Evolutionary conservation across 2,329 filamentous ascomycete genomes (phyloP), one percentile per base, ranked within the genome.

Genomic region (Pseudocercospora macadamiae): DNA sequence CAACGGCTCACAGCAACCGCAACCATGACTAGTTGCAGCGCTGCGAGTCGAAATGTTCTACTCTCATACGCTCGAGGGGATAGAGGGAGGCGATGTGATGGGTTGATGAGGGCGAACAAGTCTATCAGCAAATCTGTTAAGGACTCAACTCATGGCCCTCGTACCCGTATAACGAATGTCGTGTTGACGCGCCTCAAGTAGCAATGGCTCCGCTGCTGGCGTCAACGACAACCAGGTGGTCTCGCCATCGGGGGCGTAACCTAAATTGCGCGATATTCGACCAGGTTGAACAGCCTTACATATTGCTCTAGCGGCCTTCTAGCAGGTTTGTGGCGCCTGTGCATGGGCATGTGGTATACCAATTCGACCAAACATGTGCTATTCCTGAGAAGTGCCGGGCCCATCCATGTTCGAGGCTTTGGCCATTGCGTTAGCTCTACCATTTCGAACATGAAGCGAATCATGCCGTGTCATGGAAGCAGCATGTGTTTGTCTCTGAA

Each of bases 351-450:
- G 39, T 45, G 45, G 23, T 19, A 19, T 49, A 32, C 45, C 45
- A 49, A 21, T 19, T 45, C 39, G 39, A 21, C 39, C 39, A 45
- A 21, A 45, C 39, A 45, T 45, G 23, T 8, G 14, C 39, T 21
- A 21, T 25, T 21, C 9, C 21, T 26, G 39, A 45, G 19, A 18
- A 19, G 16, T 44, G 39, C 39, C 21, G 39, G 45, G 25, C 14
- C 25, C 23, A 18, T 32, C 45, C 45, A 32, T 49, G 45, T 49
- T 49, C 45, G 26, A 49, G 47, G 47, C 45, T 28, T 49, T n/a
- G 14, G 45, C 45, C 45, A 49, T 49, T 23, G 47, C 47, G 6
- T 34, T 30, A 49, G 47, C 47, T 49, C 47, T 49, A 21, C 47
- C 25, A 18, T 18, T 49, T 34, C 47, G 47, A 32, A 26, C 42